Base-by-base conservation (phyloP, 352 stramenopile genomes). In the Globisporangium orthogonon region DNA sequence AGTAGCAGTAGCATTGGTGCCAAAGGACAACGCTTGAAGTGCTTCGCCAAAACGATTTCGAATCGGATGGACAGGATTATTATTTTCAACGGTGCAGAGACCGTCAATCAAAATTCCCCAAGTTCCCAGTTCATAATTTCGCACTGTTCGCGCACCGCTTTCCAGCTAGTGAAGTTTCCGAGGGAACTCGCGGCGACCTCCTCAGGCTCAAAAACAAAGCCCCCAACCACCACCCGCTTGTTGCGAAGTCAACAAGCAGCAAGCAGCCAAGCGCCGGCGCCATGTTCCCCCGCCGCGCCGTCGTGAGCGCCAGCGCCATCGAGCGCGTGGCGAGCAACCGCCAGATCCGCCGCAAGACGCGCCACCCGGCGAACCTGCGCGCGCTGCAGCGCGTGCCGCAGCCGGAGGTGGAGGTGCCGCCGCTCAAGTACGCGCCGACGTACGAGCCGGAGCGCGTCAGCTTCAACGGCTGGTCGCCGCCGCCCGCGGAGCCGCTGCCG, bases 401-500 rank as follows among this genome's bases (percentile, higher is more conserved):
- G 60, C 65, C 71, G 44, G 64, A 71, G 49, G 18, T 80, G 23
- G 75, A 77, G 28, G 68, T 92, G 37, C 73, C 78, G n/a, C 65
- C 82, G 52, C 78, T 94, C 60, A 91, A 89, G 72, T 94, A 80
- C 69, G 70, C 87, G 58, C 82, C 84, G 15, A 89, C 82, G 44
- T 94, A 92, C 48, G 70, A 84, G 56, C 84, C 84, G 1, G 73
- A 83, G 65, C 85, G 80, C 49, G 84, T 94, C 68, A 92, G 82
- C 73, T 94, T 94, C 70, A 94, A 94, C 62, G 84, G 84, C 63
- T 94, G 84, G 84, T 89, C 82, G 33, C 77, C 84, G 23, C 82
- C 84, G 43, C 79, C 82, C 4, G 80, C 85, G 63, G 59, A 69
- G 54, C 80, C 83, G 48, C 62, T 92, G 52, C 66, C 78, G 1